A percentile compares a stretch with the other conserved stretches of the same genome.
Conservation (phyloP, 352 stramenopile genomes). For the Pythium guiyangense region DNA sequence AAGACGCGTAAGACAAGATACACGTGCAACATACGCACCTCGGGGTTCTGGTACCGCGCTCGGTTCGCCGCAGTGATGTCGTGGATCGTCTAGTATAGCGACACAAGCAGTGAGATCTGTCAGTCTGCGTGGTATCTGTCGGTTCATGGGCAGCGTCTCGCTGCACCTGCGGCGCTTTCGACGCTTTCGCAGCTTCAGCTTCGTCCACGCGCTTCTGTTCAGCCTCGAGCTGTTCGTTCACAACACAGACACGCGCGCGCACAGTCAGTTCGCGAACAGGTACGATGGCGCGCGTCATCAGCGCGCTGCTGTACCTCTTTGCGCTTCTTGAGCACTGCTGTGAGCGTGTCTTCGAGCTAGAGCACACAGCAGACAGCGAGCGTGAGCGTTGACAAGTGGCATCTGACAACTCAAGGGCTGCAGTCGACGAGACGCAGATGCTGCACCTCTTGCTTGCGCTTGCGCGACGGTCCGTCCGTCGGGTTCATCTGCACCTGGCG, state of each 20-base stretch:
- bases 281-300: not conserved
- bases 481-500: slow-evolving; percentile 55
- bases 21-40: slow-evolving; percentile 22
- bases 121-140: not conserved
- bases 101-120: slow-evolving; percentile 2
- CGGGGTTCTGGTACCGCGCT: slow-evolving; percentile 62
- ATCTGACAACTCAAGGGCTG: not conserved
- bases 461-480: slow-evolving; percentile 57
- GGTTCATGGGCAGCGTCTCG: no score
- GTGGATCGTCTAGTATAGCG: slow-evolving; percentile 33
- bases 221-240: slow-evolving; percentile 27
- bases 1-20: not conserved
- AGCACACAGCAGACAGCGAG: not conserved
- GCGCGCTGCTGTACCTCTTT: slow-evolving; percentile 33
- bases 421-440: not conserved
- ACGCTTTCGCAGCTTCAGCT: slow-evolving; percentile 12
- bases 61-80: slow-evolving; percentile 51
- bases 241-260: not conserved
- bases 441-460: slow-evolving; percentile 63
- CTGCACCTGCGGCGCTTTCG: slow-evolving; percentile 24
- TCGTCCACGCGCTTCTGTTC: slow-evolving; percentile 32
- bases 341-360: slow-evolving; percentile 66
- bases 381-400: not conserved
- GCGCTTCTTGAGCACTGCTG: slow-evolving; percentile 60
- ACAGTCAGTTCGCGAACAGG: not conserved